phyloP scores from a whole-genome alignment of 192 early-diverging fungal species.

The Lobosporangium transversale region DNA sequence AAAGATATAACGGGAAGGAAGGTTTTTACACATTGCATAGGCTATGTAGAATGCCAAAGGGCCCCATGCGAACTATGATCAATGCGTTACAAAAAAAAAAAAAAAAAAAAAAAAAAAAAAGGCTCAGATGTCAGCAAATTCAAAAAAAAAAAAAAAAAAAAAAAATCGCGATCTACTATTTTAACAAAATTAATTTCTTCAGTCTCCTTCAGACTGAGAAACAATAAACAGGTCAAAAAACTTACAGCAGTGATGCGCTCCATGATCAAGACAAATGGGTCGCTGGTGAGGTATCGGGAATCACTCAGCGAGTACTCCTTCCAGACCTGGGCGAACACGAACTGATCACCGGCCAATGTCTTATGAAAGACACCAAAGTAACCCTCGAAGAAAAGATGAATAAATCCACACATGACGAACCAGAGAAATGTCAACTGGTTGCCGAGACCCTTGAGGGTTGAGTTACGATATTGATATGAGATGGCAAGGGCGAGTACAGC shows the following conservation, averaged over 20 bases:
- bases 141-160: no score
- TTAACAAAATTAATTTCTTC: not conserved
- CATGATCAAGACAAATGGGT: constrained; percentile 85
- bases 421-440: constrained; percentile 73
- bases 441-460: constrained; percentile 32
- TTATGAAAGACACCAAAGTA: constrained; percentile 82
- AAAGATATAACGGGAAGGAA: constrained; percentile 62
- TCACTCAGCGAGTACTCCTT: constrained; percentile 92
- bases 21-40: constrained; percentile 62
- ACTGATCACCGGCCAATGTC: constrained; percentile 72
- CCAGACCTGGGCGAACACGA: constrained; percentile 81
- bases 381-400: constrained; percentile 87
- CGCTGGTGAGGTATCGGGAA: constrained; percentile 87
- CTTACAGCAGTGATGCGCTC: constrained; percentile 90
- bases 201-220: not conserved
- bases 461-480: constrained; percentile 29
- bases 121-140: no score
- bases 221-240: no score
- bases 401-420: constrained; percentile 83
- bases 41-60: constrained; percentile 67
- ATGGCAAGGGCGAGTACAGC: constrained; percentile 22
- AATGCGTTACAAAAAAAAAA: constrained; percentile 57
- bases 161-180: no score
- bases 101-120: not conserved
- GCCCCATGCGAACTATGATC: constrained; percentile 59